Evolutionary conservation across 306 rosid species (phyloP).

Genomic region (Carpinus fangiana): DNA sequence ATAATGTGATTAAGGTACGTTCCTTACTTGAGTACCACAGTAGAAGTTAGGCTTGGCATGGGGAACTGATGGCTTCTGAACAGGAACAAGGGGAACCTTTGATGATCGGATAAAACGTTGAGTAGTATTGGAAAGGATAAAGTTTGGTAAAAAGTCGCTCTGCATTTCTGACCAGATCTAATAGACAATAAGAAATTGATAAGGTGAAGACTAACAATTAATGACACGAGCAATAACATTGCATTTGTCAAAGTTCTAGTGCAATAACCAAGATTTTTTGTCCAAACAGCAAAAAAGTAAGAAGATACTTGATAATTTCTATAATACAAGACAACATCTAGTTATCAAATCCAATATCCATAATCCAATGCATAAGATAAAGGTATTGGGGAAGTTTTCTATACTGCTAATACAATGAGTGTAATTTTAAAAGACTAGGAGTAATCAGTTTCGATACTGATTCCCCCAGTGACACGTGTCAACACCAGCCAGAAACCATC

Average conservation of each 20-base stretch:
- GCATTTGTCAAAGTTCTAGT: conserved; percentile 3
- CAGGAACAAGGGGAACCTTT: conserved; percentile 59
- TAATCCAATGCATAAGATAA: not conserved
- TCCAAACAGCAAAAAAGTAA: not conserved
- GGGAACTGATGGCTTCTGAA: conserved; percentile 98
- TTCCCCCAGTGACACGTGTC: not conserved
- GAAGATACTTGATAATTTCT: not conserved
- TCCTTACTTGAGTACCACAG: conserved; percentile 86
- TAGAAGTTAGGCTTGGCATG: conserved; percentile 90
- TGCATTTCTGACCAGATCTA: conserved; percentile 99
- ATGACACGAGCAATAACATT: conserved; percentile 17
- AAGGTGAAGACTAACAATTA: conserved; percentile 26
- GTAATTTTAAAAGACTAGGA: not conserved
- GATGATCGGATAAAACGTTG: conserved; percentile 90
- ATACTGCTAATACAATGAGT: not conserved
- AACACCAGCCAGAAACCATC: not conserved
- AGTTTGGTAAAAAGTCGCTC: conserved; percentile 86
- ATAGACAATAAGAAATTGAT: conserved; percentile 36
- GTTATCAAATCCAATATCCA: not conserved
- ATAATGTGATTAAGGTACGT: conserved; percentile 7
- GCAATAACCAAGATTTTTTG: not conserved
- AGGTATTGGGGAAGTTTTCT: not conserved
- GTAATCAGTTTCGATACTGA: not conserved
- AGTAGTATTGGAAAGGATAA: conserved; percentile 92
- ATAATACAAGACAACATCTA: not conserved